phyloP scores from a whole-genome alignment of 2,329 filamentous ascomycete species.

The Colletotrichum limetticola region DNA sequence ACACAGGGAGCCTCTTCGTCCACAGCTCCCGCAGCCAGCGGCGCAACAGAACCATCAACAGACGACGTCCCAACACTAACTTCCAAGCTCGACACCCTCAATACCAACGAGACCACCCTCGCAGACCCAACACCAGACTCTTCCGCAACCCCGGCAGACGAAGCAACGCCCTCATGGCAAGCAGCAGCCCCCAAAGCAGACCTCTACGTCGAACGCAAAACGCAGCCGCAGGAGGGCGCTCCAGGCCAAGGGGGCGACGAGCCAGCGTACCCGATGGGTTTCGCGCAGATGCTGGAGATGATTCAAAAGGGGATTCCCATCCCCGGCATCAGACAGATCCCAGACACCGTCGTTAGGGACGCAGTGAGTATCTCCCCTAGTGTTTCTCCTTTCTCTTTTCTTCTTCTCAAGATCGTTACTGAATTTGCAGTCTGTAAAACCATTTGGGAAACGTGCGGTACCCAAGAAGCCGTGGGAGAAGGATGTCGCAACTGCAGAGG shows the following conservation, averaged over 20 bases:
- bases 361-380: slow-evolving; percentile 60
- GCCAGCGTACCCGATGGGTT: slow-evolving; percentile 82
- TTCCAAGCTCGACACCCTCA: slow-evolving; percentile 22
- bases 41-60: not conserved
- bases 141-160: not conserved
- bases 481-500: slow-evolving; percentile 42
- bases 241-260: slow-evolving; percentile 51
- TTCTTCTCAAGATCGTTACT: not conserved
- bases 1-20: no score
- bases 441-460: slow-evolving; percentile 57
- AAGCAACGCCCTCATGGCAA: slow-evolving; percentile 56
- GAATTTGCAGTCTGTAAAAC: slow-evolving; percentile 54
- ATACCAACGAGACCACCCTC: not conserved
- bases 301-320: slow-evolving; percentile 86
- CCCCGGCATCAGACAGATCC: slow-evolving; percentile 88
- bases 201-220: slow-evolving; percentile 55
- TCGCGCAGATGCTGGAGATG: slow-evolving; percentile 86
- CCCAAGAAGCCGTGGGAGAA: slow-evolving; percentile 84
- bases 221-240: slow-evolving; percentile 34
- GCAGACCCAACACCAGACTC: not conserved
- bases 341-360: slow-evolving; percentile 79
- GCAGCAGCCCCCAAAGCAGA: slow-evolving; percentile 59
- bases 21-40: slow-evolving; percentile 14
- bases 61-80: slow-evolving; percentile 24
- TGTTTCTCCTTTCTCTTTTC: not conserved